A percentile compares a stretch with the other conserved stretches of the same genome.
Conservation (phyloP, 495 filamentous ascomycete genomes). For the Immersiella caudata region DNA sequence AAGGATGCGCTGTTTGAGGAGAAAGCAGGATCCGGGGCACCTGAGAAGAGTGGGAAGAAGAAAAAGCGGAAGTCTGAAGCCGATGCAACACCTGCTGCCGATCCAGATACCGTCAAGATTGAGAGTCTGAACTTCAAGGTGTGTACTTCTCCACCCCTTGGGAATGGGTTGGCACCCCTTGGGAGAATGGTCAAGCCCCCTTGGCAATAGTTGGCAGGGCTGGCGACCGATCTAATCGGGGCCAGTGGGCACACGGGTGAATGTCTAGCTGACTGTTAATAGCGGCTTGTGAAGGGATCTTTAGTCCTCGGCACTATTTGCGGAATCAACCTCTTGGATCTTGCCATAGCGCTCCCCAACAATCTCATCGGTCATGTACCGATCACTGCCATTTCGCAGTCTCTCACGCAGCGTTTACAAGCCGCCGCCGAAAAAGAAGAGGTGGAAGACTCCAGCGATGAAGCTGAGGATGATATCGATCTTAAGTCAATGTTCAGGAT, state of each 20-base stretch:
- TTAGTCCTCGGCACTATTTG: slow-evolving; percentile 84
- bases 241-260: too few species aligned
- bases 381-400: slow-evolving; percentile 83
- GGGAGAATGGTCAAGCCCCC: too few species aligned
- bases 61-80: slow-evolving; percentile 60
- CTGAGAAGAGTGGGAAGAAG: slow-evolving; percentile 47
- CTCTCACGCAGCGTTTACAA: slow-evolving; percentile 59
- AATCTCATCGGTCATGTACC: slow-evolving; percentile 88
- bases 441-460: slow-evolving; percentile 51
- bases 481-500: slow-evolving; percentile 72
- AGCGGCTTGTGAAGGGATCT: slow-evolving; percentile 82
- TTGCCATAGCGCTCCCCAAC: slow-evolving; percentile 84
- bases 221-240: too few species aligned
- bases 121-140: slow-evolving; percentile 92
- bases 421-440: slow-evolving; percentile 61
- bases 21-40: slow-evolving; percentile 48
- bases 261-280: slow-evolving; percentile 40
- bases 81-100: slow-evolving; percentile 49
- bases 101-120: slow-evolving; percentile 68
- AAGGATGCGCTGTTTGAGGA: slow-evolving; percentile 94
- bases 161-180: too few species aligned
- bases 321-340: slow-evolving; percentile 75
- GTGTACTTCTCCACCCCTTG: slow-evolving; percentile 26
- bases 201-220: too few species aligned
- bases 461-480: slow-evolving; percentile 62